These are phyloP conservation scores for Macrocystidia cucumis DNA, from an alignment of 1,284 basidiomycete species.

Conservation along the genomic window DNA sequence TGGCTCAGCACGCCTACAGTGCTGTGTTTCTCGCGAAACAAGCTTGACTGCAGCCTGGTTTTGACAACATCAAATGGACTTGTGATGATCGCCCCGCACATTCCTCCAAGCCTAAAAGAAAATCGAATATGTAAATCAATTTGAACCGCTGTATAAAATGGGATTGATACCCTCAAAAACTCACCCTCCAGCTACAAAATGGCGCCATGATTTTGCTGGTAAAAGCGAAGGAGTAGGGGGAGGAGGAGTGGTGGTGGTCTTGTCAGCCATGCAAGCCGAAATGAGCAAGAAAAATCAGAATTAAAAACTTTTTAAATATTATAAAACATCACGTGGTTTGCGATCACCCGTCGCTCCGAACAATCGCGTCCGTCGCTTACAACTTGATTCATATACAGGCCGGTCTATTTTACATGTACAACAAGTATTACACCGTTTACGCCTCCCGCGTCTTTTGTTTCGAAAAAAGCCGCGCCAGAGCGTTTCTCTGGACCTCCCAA, in stretches of 20 bases:
- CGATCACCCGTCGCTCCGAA: too few species aligned
- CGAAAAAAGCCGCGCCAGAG: too few species aligned
- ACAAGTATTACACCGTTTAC: too few species aligned
- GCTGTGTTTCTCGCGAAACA: conserved; percentile 64
- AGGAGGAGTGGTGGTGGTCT: conserved; percentile 7
- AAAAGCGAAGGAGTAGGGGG: too few species aligned
- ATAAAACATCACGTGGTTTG: too few species aligned
- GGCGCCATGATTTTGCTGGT: conserved; percentile 79
- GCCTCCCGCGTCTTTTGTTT: too few species aligned
- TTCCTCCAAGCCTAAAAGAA: conserved; percentile 75
- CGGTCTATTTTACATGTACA: too few species aligned
- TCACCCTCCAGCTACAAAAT: conserved; percentile 84
- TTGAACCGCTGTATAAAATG: conserved; percentile 5
- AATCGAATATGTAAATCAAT: conserved; percentile 1
- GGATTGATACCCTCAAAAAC: conserved; percentile 19
- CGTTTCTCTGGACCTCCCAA: neutral
- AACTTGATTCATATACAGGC: too few species aligned
- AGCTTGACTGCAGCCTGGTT: conserved; percentile 89
- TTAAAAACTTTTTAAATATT: too few species aligned
- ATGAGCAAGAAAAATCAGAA: too few species aligned
- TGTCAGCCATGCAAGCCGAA: conserved; percentile 17
- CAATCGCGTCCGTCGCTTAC: too few species aligned
- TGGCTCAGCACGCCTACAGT: conserved; percentile 35
- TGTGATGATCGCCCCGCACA: conserved; percentile 96
- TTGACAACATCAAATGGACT: conserved; percentile 98